Base-by-base conservation (phyloP, 2,329 filamentous ascomycete genomes). In the Neurospora crassa region DNA sequence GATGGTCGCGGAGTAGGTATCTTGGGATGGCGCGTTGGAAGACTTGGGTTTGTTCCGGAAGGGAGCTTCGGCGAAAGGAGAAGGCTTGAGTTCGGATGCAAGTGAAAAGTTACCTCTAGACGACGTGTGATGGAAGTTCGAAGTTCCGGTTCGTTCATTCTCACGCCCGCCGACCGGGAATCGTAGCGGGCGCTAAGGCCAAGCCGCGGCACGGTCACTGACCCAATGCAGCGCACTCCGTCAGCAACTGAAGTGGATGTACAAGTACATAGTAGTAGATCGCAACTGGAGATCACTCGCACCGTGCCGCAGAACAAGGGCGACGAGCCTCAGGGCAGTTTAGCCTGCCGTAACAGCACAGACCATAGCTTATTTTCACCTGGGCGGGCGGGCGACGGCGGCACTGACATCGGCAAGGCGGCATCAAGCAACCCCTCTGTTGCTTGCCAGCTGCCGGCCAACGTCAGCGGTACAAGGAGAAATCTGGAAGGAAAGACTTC, bases 321-420 rank as follows among this genome's bases (percentile, higher is more conserved):
- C 43, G 41, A 45, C 10, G 43, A 47, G 43, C 20, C 47, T 5
- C 12, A 4, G 24, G 47, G 20, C 47, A 10, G 34, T 34, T 18
- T 34, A 34, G 53, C 53, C 53, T 63, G 53, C 53, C 37, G n/a
- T 59, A 40, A 18, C 42, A 67, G 73, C 75, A 75, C 69, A 63
- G 73, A 73, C 74, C 74, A 75, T 70, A 72, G 47, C 74, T 76
- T 76, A 74, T 75, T 73, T 73, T 40, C 16, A 59, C 41, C 42
- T 59, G 47, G 24, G 14, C 6, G 24, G 24, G 14, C 24, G 24
- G 24, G 24, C 24, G 24, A 59, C 10, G 29, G 47, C 24, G 14
- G 47, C 47, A 34, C 8, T 29, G 47, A 18, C 24, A 53, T 53
- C 45, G 24, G 20, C 45, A 53, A 53, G 34, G 7, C 34, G 34